Base-by-base conservation (phyloP, 768 basidiomycete species). In the Thelephora ganbajun region DNA sequence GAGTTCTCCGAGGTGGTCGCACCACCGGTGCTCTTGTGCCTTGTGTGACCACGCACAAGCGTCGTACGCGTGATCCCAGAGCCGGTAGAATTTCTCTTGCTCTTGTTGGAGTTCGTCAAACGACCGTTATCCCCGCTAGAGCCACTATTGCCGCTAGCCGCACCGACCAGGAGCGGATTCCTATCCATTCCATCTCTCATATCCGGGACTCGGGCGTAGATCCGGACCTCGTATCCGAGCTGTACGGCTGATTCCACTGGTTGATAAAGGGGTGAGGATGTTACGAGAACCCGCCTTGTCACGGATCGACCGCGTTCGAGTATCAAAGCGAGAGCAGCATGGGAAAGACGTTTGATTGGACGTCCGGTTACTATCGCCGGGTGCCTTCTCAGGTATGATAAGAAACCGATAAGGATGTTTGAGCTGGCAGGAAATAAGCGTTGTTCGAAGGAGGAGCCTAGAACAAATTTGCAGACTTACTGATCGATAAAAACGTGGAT, bases 191-290 rank as follows among this genome's bases (percentile, higher is more conserved):
- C 79, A 48, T 76, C 74, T 33, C 79, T 79, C 1, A 69, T 63
- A 58, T 83, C 83, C 4, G 81, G 83, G 14, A 87, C 85, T 18
- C 81, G 70, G 41, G 76, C 71, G 54, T 76, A 83, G 12, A 88
- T 70, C 47, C 76, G 70, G 2, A 85, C 76, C 53, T 84, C 79
- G 54, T 88, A 88, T 4, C 83, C 87, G 36, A 91, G 66, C 45
- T 76, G 71, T 54, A 79, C 71, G 14, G 86, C 82, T 3, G 71
- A 65, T 9, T 81, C 77, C 70, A 91, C 79, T 11, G 83, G 76
- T 59, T 92, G 90, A 61, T 89, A 86, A 43, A 92, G 63, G 1
- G 90, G 88, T 37, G 82, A 86, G 11, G 83, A 87, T 0, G 87
- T 78, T 30, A 83, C 88, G 5, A 89, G 69, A 5, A 87, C 82